A percentile compares a stretch with the other conserved stretches of the same genome.
Evolutionary conservation across 805 yeast species (phyloP).

Genomic region (Metschnikowia vanudenii): DNA sequence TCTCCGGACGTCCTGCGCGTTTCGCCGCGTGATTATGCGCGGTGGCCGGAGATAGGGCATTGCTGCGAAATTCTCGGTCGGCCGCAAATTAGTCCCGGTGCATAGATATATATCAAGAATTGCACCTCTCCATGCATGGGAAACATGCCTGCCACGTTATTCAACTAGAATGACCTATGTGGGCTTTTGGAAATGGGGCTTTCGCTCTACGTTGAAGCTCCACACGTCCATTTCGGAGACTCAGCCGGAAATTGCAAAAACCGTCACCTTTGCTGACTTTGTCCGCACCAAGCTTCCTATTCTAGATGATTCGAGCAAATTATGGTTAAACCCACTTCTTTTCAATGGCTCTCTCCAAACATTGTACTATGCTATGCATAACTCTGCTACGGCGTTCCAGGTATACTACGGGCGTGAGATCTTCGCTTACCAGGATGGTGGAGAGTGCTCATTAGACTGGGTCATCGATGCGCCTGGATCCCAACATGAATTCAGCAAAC

Average conservation of each 20-base stretch:
- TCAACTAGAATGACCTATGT: too few species aligned
- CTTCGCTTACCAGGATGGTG: slow-evolving; percentile 59
- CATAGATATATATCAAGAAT: too few species aligned
- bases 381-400: slow-evolving; percentile 48
- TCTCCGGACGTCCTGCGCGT: too few species aligned
- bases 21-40: too few species aligned
- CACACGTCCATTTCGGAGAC: slow-evolving; percentile 23
- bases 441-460: slow-evolving; percentile 76
- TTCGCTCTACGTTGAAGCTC: slow-evolving; percentile 31
- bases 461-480: slow-evolving; percentile 43
- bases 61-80: neutral
- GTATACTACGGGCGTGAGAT: slow-evolving; percentile 76
- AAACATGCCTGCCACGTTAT: slow-evolving; percentile 9
- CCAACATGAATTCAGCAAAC: slow-evolving; percentile 24
- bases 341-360: slow-evolving; percentile 81
- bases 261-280: slow-evolving; percentile 13
- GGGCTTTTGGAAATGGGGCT: slow-evolving; percentile 38
- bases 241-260: slow-evolving; percentile 14
- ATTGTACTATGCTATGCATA: slow-evolving; percentile 57
- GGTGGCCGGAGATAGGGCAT: neutral
- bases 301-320: slow-evolving; percentile 31
- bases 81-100: neutral
- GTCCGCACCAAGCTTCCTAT: slow-evolving; percentile 19
- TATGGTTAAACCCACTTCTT: slow-evolving; percentile 60
- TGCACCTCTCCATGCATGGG: too few species aligned